Base-by-base conservation (phyloP, 345 rosid species). In the Nephelium lappaceum region DNA sequence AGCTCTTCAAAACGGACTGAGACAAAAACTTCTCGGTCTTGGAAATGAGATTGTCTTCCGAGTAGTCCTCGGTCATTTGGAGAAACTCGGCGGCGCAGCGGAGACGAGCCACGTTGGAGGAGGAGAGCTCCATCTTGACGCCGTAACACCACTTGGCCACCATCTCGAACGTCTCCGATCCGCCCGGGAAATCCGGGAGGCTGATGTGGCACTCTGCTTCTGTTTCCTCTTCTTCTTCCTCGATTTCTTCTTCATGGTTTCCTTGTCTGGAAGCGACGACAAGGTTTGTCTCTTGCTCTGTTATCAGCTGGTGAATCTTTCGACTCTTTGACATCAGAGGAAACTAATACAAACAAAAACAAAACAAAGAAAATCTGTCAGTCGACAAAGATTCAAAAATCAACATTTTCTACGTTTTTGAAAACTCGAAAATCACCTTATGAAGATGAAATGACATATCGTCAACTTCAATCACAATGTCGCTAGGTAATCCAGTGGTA, bases 381-480 rank as follows among this genome's bases (percentile, higher is more conserved):
- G 31, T 23, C 18, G n/a, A 77, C 38, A 70, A 55, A 1, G 11
- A 64, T 55, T 36, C 51, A 45, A 45, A 45, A 45, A 45, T 45
- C 8, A 45, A 45, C 8, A 45, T 31, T 31, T 31, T 31, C 36
- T 31, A 2, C 3, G 3, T 31, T 3, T 2, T 31, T 45, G 6
- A 45, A 45, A 45, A 45, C 51, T 7, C 10, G 71, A 69, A 55
- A 66, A 47, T 49, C 15, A 90, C 99, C 97, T 96, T 96, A 74
- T 94, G 99, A 78, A 96, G 97, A 81, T 96, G 98, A 79, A 96
- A 96, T 61, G 85, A 84, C 98, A 96, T 96, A 70, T 93, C 98
- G 10, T 88, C 94, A 0, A 96, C 93, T 77, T 96, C 95, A 79
- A 93, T 79, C 53, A 90, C 88, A 83, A 96, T 87, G 87, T 96